Evolutionary conservation across 371 early-diverging fungal genomes (phyloP), one percentile per base, ranked within the genome.

Genomic region (Mucor ambiguus): DNA sequence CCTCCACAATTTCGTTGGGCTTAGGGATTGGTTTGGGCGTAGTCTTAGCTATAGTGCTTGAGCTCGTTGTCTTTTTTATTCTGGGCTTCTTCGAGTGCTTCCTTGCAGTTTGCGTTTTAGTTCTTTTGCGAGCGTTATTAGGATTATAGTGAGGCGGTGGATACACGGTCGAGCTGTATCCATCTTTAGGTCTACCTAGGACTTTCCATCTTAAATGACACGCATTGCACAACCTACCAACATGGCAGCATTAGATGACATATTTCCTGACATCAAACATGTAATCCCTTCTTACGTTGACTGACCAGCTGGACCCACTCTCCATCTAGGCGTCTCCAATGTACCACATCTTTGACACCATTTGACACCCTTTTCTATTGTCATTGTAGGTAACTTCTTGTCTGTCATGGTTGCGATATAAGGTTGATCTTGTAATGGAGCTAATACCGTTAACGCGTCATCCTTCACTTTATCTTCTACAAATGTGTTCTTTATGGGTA

Each of bases 221-320:
- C 14, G 77, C 77, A 70, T 81, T 81, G 60, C 82, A 81, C 24
- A 81, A 63, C 32, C 82, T 81, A 60, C 11, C 41, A 41, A 11
- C 6, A 41, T 18, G 14, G 10, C 26, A 20, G 24, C 24, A 20
- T 49, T 22, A 49, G 49, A 49, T 24, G 12, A 12, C 49, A 49
- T 10, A 41, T 18, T 41, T 18, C 18, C 6, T 41, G 41, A 41
- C 1, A 8, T 8, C 9, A 26, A 11, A 49, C 49, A 49, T 11
- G 20, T 4, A 33, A 38, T 60, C 2, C 14, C 24, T 18, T 7
- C 46, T 70, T 70, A 73, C 73, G 70, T 73, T 38, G 60, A 57
- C 24, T 63, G 58, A 18, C 73, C 73, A 20, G 29, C 61, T 9
- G 67, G 73, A 5, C 70, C 67, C 30, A 48, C 58, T 67, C 73